phyloP scores from a whole-genome alignment of 1,284 basidiomycete species.

The Tylopilus sp. region DNA sequence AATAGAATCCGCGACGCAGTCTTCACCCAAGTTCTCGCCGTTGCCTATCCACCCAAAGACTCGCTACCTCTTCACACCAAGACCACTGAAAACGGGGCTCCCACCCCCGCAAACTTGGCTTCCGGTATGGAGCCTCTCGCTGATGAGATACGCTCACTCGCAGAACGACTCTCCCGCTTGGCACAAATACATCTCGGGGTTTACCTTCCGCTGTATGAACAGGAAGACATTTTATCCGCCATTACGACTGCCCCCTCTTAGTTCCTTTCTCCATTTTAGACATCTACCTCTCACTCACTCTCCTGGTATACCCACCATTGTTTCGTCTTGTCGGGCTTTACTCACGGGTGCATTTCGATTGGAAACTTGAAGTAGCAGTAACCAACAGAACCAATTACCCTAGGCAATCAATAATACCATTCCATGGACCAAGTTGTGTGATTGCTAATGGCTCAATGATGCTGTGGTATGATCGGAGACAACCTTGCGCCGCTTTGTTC shows the following conservation, averaged over 20 bases:
- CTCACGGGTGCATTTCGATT: slow-evolving; percentile 23
- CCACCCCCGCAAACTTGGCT: slow-evolving; percentile 29
- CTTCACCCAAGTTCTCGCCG: slow-evolving; percentile 53
- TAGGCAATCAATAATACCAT: slow-evolving; percentile 31
- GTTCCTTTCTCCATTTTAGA: slow-evolving; percentile 24
- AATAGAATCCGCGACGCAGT: slow-evolving; percentile 62
- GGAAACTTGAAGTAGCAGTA: slow-evolving; percentile 31
- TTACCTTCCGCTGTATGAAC: slow-evolving; percentile 70
- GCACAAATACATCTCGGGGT: slow-evolving; percentile 70
- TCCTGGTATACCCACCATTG: slow-evolving; percentile 31
- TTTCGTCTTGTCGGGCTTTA: slow-evolving; percentile 30
- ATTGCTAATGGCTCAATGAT: background rate
- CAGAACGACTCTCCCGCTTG: slow-evolving; percentile 65
- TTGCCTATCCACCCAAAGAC: slow-evolving; percentile 46
- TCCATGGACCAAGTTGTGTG: slow-evolving; percentile 1
- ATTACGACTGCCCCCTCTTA: slow-evolving; percentile 22
- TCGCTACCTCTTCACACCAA: slow-evolving; percentile 29
- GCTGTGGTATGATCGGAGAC: slow-evolving; percentile 4
- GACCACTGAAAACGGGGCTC: slow-evolving; percentile 11
- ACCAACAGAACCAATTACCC: slow-evolving; percentile 29
- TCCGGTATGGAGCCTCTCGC: slow-evolving; percentile 67
- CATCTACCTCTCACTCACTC: slow-evolving; percentile 15
- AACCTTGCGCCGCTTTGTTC: slow-evolving; percentile 24
- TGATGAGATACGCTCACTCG: slow-evolving; percentile 64
- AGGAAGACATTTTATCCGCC: slow-evolving; percentile 48